Evolutionary conservation across 1,284 basidiomycete genomes (phyloP), one percentile per base, ranked within the genome.

Genomic region (Fereydounia khargensis): DNA sequence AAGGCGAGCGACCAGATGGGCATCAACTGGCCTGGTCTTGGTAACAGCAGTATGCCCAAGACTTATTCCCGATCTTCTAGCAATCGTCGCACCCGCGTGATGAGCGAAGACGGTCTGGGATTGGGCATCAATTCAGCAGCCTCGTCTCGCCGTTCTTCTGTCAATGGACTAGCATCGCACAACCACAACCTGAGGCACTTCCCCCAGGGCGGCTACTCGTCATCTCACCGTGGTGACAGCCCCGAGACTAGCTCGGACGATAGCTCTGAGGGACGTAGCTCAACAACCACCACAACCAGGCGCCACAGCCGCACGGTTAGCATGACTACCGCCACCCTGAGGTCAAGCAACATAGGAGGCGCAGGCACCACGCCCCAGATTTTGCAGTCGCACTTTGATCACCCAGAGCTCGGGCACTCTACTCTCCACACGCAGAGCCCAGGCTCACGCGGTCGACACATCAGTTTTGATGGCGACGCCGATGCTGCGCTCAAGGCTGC

Each of bases 241-340:
- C 63, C 63, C 11, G 63, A 63, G 32, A 33, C 51, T 32, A 65
- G 53, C 32, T 62, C 58, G 2, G 59, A 62, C 21, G 63, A 65
- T n/a, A 43, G 39, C 14, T 41, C 45, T 21, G 57, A 60, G 17
- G 28, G 33, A 6, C 46, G 45, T 10, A 44, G 19, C 28, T 59
- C 43, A 9, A n/a, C 45, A 23, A 52, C 38, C 33, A 48, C 47
- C 21, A 53, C 49, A 35, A 56, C 48, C 6, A 47, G 42, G 0
- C 48, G 51, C 31, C 42, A 45, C 35, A 50, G 31, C 6, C 48
- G 52, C 23, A 47, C 41, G n/a, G 28, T 19, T 28, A 60, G 52
- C 48, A 51, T 47, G 2, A 48, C 51, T 14, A 53, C 17, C 22
- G 42, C 52, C 1, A 55, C 57, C 0, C 6, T 55, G 5, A 42